Percentiles rank a stretch among this genome's conserved stretches.
phyloP scores from a whole-genome alignment of 345 rosid species.

The Eucalyptus fibrosa region DNA sequence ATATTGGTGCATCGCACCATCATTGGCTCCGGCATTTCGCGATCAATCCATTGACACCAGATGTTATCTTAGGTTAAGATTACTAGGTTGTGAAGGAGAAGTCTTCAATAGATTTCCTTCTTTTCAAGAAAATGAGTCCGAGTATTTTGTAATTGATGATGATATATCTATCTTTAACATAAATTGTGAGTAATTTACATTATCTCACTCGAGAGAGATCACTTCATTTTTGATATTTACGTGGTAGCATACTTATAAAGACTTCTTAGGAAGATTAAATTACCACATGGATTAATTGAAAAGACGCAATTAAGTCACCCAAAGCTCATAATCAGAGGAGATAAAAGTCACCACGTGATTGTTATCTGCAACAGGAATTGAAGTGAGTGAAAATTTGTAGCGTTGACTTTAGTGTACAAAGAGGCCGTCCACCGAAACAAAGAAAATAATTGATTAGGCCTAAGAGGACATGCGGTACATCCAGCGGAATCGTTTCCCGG shows the following conservation, averaged over 20 bases:
- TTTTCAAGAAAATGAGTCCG: background rate
- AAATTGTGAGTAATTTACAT: rapidly evolving
- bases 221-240: rapidly evolving
- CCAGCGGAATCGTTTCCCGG: background rate
- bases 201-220: background rate
- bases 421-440: background rate
- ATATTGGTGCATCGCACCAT: rapidly evolving
- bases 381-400: background rate
- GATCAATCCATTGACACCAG: rapidly evolving
- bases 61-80: background rate
- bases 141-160: background rate
- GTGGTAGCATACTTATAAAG: background rate
- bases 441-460: background rate
- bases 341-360: background rate
- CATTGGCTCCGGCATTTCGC: background rate
- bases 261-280: background rate
- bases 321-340: background rate
- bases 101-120: background rate
- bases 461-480: background rate
- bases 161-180: background rate
- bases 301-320: background rate
- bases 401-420: background rate
- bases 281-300: background rate
- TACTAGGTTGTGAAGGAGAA: background rate
- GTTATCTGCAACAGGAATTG: background rate